Conservation (phyloP, 2,329 filamentous ascomycete species). For the Hypoxylon sp. region DNA sequence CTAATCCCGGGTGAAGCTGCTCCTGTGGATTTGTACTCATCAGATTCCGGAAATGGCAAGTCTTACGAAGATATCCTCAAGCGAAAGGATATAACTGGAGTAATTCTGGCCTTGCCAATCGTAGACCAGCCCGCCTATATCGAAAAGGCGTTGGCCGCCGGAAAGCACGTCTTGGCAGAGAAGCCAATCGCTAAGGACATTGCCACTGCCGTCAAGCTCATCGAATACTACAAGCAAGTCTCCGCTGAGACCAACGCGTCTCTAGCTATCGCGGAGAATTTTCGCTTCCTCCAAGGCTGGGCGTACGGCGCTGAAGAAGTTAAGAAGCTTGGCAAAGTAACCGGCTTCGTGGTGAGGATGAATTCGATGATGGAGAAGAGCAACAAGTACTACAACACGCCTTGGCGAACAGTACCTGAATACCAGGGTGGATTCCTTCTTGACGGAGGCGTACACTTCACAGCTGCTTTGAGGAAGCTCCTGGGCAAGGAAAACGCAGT, state of each 20-base stretch:
- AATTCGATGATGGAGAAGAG: constrained; percentile 55
- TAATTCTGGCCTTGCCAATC: constrained; percentile 70
- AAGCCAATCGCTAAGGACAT: constrained; percentile 77
- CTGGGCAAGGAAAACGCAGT: constrained; percentile 65
- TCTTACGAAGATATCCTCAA: constrained; percentile 61
- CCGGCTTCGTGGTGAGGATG: constrained; percentile 64
- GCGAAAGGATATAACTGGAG: constrained; percentile 61
- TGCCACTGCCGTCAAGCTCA: constrained; percentile 58
- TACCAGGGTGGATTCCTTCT: constrained; percentile 84
- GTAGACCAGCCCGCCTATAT: constrained; percentile 71
- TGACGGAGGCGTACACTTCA: constrained; percentile 81
- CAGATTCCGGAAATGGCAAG: constrained; percentile 55
- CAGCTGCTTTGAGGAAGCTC: constrained; percentile 73
- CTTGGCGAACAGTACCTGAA: constrained; percentile 77
- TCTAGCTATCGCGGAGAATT: constrained; percentile 80
- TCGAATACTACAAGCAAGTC: constrained; percentile 56
- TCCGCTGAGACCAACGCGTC: constrained; percentile 56
- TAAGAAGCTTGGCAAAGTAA: constrained; percentile 66
- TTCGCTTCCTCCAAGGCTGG: constrained; percentile 73
- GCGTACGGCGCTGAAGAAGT: constrained; percentile 65
- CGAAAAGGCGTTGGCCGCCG: constrained; percentile 70
- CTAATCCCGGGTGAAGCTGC: constrained; percentile 49
- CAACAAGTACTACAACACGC: constrained; percentile 66
- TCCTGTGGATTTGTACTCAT: constrained; percentile 51
- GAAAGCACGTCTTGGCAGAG: constrained; percentile 79